Evolutionary conservation across 2,329 filamentous ascomycete species (phyloP).

Genomic region (Thielaviopsis musarum): DNA sequence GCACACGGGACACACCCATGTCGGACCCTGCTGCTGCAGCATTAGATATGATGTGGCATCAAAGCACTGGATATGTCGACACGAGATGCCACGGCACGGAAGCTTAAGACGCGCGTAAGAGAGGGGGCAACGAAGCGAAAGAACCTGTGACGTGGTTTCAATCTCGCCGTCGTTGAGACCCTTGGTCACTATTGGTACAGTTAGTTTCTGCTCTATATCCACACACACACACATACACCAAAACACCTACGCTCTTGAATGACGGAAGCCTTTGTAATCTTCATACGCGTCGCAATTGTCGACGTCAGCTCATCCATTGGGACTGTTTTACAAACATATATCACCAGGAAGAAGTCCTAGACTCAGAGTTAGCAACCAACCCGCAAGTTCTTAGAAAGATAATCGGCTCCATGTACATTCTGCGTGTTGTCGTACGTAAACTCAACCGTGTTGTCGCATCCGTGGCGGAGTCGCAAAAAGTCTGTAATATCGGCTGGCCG

Average conservation of each 20-base stretch:
- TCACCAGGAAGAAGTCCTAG: constrained; percentile 54
- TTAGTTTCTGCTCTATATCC: not conserved
- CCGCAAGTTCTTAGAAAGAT: constrained; percentile 12
- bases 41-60: constrained; percentile 86
- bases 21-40: constrained; percentile 86
- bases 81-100: constrained; percentile 64
- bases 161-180: constrained; percentile 80
- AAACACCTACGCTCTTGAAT: constrained; percentile 58
- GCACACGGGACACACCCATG: constrained; percentile 93
- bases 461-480: constrained; percentile 50
- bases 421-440: constrained; percentile 85
- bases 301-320: constrained; percentile 55
- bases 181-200: constrained; percentile 44
- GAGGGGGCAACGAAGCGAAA: constrained; percentile 85
- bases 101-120: constrained; percentile 67
- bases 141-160: constrained; percentile 67
- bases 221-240: not conserved
- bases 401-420: constrained; percentile 42
- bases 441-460: constrained; percentile 60
- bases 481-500: constrained; percentile 82
- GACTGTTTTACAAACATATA: constrained; percentile 60
- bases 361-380: not conserved
- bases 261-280: constrained; percentile 67
- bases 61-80: constrained; percentile 87
- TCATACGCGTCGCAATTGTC: constrained; percentile 46